phyloP scores from a whole-genome alignment of 441 rosid genomes.

The Biscutella laevigata region DNA sequence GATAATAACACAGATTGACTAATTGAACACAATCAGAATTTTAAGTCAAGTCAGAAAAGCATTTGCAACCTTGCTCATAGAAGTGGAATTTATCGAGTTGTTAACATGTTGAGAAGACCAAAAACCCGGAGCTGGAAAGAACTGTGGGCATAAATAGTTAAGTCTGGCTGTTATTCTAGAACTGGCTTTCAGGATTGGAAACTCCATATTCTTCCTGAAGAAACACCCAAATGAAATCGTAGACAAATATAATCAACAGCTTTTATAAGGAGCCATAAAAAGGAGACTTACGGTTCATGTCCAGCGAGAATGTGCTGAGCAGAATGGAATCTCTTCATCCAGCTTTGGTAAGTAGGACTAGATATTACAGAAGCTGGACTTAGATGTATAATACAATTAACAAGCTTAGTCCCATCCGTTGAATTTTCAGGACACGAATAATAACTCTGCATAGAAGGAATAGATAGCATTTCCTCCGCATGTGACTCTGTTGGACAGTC shows the following conservation, averaged over 20 bases:
- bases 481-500: conserved; percentile 92
- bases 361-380: conserved; percentile 60
- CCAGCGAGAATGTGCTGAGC: conserved; percentile 89
- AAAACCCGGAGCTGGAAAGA: conserved; percentile 83
- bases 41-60: conserved; percentile 11
- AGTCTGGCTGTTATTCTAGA: conserved; percentile 77
- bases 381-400: conserved; percentile 77
- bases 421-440: conserved; percentile 28
- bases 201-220: conserved; percentile 67
- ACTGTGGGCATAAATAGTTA: conserved; percentile 88
- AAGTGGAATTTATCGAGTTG: conserved; percentile 17
- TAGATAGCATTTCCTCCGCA: conserved; percentile 44
- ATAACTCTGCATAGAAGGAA: conserved; percentile 41
- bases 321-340: conserved; percentile 77
- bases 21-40: conserved; percentile 2
- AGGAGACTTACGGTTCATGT: conserved; percentile 55
- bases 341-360: conserved; percentile 48
- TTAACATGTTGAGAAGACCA: conserved; percentile 42
- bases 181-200: conserved; percentile 76
- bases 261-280: conserved; percentile 2
- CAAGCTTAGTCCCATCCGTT: conserved; percentile 40
- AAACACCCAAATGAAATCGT: conserved; percentile 13
- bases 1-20: conserved; percentile 16
- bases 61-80: conserved; percentile 47
- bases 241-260: not conserved